phyloP scores from a whole-genome alignment of 169 alveolate species.

The Cryptosporidium canis region DNA sequence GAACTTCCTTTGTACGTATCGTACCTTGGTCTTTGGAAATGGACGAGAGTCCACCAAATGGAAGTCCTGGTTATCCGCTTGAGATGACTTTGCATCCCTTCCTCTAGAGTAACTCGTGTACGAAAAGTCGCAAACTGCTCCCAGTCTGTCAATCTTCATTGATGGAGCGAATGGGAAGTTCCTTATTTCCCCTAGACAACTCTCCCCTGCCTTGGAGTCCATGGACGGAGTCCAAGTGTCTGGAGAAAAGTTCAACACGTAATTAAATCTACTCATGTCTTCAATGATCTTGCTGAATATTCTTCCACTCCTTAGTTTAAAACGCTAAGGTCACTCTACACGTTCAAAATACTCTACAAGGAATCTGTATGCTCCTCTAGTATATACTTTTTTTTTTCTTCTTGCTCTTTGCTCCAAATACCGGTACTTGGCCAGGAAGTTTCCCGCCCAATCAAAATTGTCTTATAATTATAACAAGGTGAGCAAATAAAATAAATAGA shows the following conservation, averaged over 20 bases:
- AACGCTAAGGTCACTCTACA: background rate
- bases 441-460: background rate
- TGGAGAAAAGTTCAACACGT: slow-evolving; percentile 19
- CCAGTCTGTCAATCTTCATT: slow-evolving; percentile 83
- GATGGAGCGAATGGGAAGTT: slow-evolving; percentile 85
- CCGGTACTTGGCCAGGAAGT: background rate
- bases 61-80: slow-evolving; percentile 48
- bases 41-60: slow-evolving; percentile 72
- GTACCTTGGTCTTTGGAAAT: slow-evolving; percentile 58
- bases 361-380: background rate
- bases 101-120: slow-evolving; percentile 77
- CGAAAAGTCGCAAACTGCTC: slow-evolving; percentile 86
- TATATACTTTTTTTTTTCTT: background rate
- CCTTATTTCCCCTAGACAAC: slow-evolving; percentile 80
- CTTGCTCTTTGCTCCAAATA: background rate
- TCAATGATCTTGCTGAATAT: background rate
- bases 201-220: slow-evolving; percentile 61
- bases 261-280: slow-evolving; percentile 8
- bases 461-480: background rate
- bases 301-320: slow-evolving; percentile 13
- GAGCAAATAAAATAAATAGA: background rate
- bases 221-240: slow-evolving; percentile 69
- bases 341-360: background rate
- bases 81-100: slow-evolving; percentile 31
- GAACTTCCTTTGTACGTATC: slow-evolving; percentile 51